phyloP scores from a whole-genome alignment of 2,329 filamentous ascomycete genomes.

The Coleophoma eucalyptorum region DNA sequence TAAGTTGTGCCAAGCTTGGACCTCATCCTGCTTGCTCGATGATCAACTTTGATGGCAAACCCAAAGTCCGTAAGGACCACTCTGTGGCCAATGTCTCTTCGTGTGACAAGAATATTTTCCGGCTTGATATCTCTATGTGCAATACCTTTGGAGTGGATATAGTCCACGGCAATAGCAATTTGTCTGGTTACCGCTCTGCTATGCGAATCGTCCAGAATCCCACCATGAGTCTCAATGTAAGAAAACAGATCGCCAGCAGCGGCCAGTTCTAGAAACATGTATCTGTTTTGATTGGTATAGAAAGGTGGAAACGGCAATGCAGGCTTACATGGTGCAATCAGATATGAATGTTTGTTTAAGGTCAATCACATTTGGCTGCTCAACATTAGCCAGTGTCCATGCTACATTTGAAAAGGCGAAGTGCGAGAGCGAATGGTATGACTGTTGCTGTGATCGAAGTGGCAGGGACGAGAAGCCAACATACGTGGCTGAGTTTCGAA shows the following conservation, averaged over 20 bases:
- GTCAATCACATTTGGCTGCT: conserved; percentile 50
- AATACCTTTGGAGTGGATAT: conserved; percentile 23
- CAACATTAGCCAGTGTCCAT: neutral
- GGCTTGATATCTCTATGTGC: conserved; percentile 27
- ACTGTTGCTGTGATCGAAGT: neutral
- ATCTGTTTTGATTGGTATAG: conserved; percentile 30
- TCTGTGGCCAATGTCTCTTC: conserved; percentile 22
- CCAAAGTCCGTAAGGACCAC: conserved; percentile 29
- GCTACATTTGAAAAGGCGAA: no score
- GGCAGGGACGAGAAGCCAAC: conserved; percentile 13
- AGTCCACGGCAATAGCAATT: conserved; percentile 23
- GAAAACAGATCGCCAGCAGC: conserved; percentile 34
- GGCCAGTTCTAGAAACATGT: conserved; percentile 55
- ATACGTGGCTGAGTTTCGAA: conserved; percentile 49
- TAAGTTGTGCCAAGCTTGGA: conserved; percentile 25
- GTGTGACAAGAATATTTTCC: conserved; percentile 27
- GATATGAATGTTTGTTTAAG: conserved; percentile 49
- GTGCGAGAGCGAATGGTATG: no score
- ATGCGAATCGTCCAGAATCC: conserved; percentile 18
- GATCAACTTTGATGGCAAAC: conserved; percentile 18
- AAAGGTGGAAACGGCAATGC: neutral
- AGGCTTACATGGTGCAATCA: conserved; percentile 39
- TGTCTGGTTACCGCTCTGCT: conserved; percentile 24
- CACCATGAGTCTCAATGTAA: conserved; percentile 19
- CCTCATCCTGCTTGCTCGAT: conserved; percentile 16